Evolutionary conservation across 2,329 filamentous ascomycete species (phyloP), one percentile per base, ranked within the genome.

Genomic region (Westerdykella ornata): DNA sequence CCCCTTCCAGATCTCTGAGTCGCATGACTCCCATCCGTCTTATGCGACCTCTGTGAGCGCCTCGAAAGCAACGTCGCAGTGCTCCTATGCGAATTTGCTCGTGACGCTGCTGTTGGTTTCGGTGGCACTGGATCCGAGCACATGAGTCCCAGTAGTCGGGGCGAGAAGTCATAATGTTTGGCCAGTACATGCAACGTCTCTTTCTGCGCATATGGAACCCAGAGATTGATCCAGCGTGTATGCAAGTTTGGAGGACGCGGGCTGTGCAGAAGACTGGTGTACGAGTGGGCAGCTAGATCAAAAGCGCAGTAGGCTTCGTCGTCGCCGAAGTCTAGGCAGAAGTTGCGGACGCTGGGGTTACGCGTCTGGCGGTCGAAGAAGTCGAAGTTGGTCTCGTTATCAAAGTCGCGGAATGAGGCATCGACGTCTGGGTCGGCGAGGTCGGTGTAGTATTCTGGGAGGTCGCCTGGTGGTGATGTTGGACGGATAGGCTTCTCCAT

Each of bases 181-280:
- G 77, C 80, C 17, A 88, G 31, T 14, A 72, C 66, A 49, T 71
- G 68, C 34, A 88, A 71, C 8, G 75, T 56, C 3, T 75, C 69
- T 28, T 67, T 69, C 52, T 87, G 82, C 14, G 65, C 62, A 52
- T 78, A 76, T 0, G 83, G 83, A 35, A 77, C 72, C 81, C 82
- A 88, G 18, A 88, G 74, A 47, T 88, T 85, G 51, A 88, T 85
- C 84, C 84, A 88, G 61, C 83, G 73, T 3, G 84, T 80, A 45
- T 71, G 73, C 35, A 73, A 65, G 37, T 68, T 70, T 31, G 63
- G 65, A 2, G 74, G 71, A 42, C 72, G 68, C 53, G 75, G 58
- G 6, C 54, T 46, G 22, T 54, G 49, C 11, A 66, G 42, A 13
- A 62, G 50, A 35, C 39, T 63, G 35, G 47, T 67, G 20, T 81